Percentiles rank a stretch among this genome's conserved stretches.
Evolutionary conservation across 1,284 basidiomycete genomes (phyloP).

Genomic region (Ustilago trichophora): DNA sequence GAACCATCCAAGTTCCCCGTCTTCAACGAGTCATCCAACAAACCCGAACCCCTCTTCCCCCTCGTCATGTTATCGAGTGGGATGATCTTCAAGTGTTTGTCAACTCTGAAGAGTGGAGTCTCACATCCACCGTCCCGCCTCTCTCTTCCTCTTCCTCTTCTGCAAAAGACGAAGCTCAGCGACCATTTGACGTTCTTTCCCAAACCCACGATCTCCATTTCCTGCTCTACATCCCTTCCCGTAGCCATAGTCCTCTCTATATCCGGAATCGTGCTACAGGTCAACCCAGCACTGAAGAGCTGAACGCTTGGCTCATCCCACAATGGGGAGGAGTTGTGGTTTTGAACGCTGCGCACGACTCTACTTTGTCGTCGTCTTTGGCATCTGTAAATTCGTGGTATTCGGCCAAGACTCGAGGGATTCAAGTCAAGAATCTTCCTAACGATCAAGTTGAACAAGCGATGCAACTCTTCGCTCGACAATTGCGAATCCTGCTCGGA

Average conservation of each 20-base stretch:
- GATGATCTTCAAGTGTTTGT: constrained; percentile 73
- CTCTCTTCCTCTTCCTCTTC: neutral
- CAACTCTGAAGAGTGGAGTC: constrained; percentile 93
- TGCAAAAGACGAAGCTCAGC: neutral
- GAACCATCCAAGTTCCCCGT: constrained; percentile 18
- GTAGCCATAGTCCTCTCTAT: constrained; percentile 75
- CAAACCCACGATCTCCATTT: constrained; percentile 81
- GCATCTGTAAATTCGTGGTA: too few species aligned
- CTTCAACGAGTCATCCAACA: constrained; percentile 8
- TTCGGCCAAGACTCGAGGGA: neutral
- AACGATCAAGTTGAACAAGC: constrained; percentile 70
- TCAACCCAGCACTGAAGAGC: too few species aligned
- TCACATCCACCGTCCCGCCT: constrained; percentile 66
- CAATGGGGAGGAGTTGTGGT: constrained; percentile 94
- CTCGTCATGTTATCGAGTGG: constrained; percentile 44
- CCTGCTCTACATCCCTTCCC: constrained; percentile 85
- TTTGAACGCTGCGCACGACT: constrained; percentile 69
- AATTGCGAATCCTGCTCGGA: constrained; percentile 81
- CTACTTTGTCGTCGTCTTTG: too few species aligned
- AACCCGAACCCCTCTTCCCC: constrained; percentile 7
- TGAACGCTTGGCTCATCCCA: constrained; percentile 87
- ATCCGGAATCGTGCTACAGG: constrained; percentile 71
- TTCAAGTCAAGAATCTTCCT: constrained; percentile 10
- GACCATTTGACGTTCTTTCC: constrained; percentile 29
- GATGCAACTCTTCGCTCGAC: constrained; percentile 78